phyloP scores from a whole-genome alignment of 768 basidiomycete genomes.

The Mycena venus region DNA sequence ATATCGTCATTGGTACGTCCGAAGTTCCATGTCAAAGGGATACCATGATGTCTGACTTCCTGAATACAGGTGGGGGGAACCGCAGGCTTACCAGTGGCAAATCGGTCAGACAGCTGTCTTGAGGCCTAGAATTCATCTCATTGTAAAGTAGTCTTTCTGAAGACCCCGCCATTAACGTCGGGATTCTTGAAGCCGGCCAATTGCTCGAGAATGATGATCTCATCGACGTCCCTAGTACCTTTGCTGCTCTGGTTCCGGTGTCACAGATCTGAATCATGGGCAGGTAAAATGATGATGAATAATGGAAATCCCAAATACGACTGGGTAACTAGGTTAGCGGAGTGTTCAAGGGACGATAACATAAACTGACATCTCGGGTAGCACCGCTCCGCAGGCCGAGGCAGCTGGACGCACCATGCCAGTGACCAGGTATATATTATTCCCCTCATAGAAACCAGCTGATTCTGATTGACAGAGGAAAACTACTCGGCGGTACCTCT shows the following conservation, averaged over 20 bases:
- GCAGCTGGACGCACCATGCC: conserved; percentile 11
- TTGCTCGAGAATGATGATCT: conserved; percentile 7
- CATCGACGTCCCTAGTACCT: conserved; percentile 12
- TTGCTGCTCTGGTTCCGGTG: no score
- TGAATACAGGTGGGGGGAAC: conserved; percentile 23
- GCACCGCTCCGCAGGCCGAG: conserved; percentile 10
- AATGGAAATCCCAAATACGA: conserved; percentile 16
- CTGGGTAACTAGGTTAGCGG: conserved; percentile 19
- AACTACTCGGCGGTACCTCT: neutral
- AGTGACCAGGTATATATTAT: neutral
- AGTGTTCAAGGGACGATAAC: neutral
- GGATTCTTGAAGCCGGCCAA: conserved; percentile 16
- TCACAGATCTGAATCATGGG: neutral
- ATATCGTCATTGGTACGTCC: conserved; percentile 18
- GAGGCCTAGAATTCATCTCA: neutral
- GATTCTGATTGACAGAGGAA: neutral
- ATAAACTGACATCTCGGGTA: neutral
- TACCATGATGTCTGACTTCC: no score
- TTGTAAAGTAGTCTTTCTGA: conserved; percentile 1
- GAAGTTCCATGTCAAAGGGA: no score
- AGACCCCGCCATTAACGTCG: neutral
- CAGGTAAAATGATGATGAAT: conserved; percentile 9
- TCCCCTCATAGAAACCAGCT: no score
- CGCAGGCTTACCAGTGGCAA: conserved; percentile 14
- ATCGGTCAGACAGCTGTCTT: neutral